These are phyloP conservation scores for Cadophora sp. DNA, from an alignment of 2,329 filamentous ascomycete genomes.

Conservation along the genomic window DNA sequence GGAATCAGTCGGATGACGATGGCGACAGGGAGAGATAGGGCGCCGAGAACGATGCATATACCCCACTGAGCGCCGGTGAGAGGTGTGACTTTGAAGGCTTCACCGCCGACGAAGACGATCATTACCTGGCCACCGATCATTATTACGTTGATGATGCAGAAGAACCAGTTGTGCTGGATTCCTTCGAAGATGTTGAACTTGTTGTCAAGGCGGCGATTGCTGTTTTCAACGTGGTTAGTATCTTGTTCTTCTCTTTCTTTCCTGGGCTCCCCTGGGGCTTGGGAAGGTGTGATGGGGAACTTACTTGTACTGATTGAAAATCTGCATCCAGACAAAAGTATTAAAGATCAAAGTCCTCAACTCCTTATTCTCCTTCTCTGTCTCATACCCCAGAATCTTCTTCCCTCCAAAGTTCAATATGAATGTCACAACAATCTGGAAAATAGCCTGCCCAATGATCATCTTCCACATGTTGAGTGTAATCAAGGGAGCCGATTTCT, in stretches of 20 bases:
- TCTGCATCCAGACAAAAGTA: constrained; percentile 99
- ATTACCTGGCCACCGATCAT: constrained; percentile 91
- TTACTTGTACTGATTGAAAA: constrained; percentile 97
- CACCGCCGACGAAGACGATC: constrained; percentile 86
- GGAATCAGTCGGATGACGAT: constrained; percentile 83
- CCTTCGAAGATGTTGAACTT: constrained; percentile 95
- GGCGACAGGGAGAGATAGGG: constrained; percentile 85
- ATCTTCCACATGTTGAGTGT: constrained; percentile 99
- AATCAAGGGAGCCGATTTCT: constrained; percentile 78
- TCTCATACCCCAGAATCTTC: constrained; percentile 64
- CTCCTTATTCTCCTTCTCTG: constrained; percentile 53
- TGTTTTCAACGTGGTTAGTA: too few relatives aligned
- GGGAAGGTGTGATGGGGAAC: too few relatives aligned
- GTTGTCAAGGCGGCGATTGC: constrained; percentile 92
- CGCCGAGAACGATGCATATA: constrained; percentile 82
- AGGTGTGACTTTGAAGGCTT: constrained; percentile 69
- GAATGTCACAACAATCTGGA: constrained; percentile 81
- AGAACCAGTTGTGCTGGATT: constrained; percentile 84
- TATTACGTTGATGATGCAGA: constrained; percentile 81
- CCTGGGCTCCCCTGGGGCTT: too few relatives aligned
- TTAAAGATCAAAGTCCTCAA: constrained; percentile 91
- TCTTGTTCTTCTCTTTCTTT: too few relatives aligned
- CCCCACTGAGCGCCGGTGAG: constrained; percentile 82
- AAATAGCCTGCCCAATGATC: constrained; percentile 92
- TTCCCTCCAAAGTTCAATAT: constrained; percentile 79